A percentile compares a stretch with the other conserved stretches of the same genome.
Evolutionary conservation across 2,329 filamentous ascomycete species (phyloP).

Genomic region (Endoconidiophora laricicola): DNA sequence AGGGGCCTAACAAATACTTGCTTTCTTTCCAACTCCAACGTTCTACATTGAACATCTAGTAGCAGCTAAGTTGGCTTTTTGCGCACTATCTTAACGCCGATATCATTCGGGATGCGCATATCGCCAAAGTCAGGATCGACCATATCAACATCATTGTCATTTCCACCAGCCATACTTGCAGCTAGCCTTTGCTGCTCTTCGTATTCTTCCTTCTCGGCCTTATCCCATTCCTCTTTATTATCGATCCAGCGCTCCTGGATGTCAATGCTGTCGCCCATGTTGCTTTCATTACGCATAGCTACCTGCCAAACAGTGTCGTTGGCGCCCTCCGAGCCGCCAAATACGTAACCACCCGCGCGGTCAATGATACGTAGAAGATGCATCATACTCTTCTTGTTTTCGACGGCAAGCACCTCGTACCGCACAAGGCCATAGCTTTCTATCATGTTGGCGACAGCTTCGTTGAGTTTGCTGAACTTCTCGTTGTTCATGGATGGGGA

Average conservation of each 20-base stretch:
- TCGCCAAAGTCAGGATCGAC: slow-evolving; percentile 34
- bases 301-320: slow-evolving; percentile 98
- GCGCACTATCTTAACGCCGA: slow-evolving; percentile 55
- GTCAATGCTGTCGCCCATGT: slow-evolving; percentile 66
- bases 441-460: slow-evolving; percentile 71
- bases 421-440: slow-evolving; percentile 79
- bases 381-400: slow-evolving; percentile 97
- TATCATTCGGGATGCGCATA: slow-evolving; percentile 36
- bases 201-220: slow-evolving; percentile 55
- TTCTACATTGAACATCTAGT: background rate
- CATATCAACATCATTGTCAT: slow-evolving; percentile 15
- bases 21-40: background rate
- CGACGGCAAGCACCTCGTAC: slow-evolving; percentile 87
- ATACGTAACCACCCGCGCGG: slow-evolving; percentile 80
- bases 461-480: slow-evolving; percentile 74
- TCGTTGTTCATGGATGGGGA: slow-evolving; percentile 49
- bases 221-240: slow-evolving; percentile 73
- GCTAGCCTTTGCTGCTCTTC: slow-evolving; percentile 51
- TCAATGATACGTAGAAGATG: slow-evolving; percentile 77
- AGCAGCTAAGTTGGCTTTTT: slow-evolving; percentile 33
- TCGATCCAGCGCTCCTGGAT: slow-evolving; percentile 95
- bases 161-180: slow-evolving; percentile 17
- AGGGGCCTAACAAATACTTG: background rate
- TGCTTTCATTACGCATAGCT: slow-evolving; percentile 64
- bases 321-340: slow-evolving; percentile 75